phyloP scores from a whole-genome alignment of 306 rosid genomes.

The Coriaria nepalensis region DNA sequence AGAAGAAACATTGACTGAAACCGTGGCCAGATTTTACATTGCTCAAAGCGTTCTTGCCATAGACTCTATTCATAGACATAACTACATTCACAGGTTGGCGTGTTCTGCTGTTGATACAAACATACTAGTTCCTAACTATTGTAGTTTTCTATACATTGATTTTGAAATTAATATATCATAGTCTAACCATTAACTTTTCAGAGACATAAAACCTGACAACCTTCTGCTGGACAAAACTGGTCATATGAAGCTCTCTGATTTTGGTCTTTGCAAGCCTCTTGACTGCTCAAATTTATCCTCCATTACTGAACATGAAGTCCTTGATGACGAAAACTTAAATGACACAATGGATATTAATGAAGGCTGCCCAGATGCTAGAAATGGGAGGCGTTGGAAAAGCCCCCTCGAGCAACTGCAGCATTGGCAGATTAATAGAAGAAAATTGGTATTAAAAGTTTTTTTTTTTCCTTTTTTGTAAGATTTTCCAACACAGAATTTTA shows the following conservation, averaged over 20 bases:
- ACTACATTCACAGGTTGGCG: conserved; percentile 75
- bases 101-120: conserved; percentile 1
- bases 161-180: too few species aligned
- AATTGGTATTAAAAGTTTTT: conserved; percentile 22
- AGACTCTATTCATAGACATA: conserved; percentile 77
- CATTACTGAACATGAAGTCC: conserved; percentile 57
- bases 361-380: conserved; percentile 24
- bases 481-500: too few species aligned
- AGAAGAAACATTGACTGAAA: conserved; percentile 93
- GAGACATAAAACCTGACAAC: conserved; percentile 95
- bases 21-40: conserved; percentile 54
- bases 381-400: conserved; percentile 88
- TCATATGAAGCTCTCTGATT: conserved; percentile 89
- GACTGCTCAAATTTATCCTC: conserved; percentile 64
- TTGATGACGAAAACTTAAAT: conserved; percentile 61
- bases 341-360: conserved; percentile 53
- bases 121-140: neutral
- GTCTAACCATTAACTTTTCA: conserved; percentile 12
- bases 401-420: conserved; percentile 86
- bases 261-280: conserved; percentile 92
- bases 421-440: conserved; percentile 76
- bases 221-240: conserved; percentile 72
- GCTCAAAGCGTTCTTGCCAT: conserved; percentile 76
- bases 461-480: neutral
- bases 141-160: too few species aligned